Conservation (phyloP, 345 rosid species). For the Pistacia atlantica region DNA sequence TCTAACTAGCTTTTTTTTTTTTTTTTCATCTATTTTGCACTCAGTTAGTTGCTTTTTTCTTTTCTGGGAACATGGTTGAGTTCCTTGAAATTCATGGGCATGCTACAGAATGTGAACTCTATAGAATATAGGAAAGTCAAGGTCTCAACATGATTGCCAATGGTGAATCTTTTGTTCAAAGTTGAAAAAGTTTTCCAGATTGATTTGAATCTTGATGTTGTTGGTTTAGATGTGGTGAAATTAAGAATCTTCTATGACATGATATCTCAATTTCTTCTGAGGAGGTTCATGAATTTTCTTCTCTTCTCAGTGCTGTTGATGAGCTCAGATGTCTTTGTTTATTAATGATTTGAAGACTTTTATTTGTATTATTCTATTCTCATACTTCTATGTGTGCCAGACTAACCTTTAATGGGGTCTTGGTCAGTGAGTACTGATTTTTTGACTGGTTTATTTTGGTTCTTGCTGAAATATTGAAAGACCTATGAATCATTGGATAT, state of each 20-base stretch:
- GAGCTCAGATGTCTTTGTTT: neutral
- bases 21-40: neutral
- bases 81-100: neutral
- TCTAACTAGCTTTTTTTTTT: constrained; percentile 1
- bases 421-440: neutral
- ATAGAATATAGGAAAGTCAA: neutral
- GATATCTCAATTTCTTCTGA: neutral
- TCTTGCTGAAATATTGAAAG: neutral
- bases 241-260: neutral
- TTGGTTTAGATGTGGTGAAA: neutral
- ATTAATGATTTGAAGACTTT: too few species aligned
- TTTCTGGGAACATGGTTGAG: neutral
- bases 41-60: neutral
- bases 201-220: neutral
- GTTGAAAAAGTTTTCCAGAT: neutral
- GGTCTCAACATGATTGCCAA: neutral
- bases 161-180: neutral
- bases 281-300: neutral
- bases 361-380: too few species aligned
- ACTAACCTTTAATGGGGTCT: neutral
- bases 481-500: neutral
- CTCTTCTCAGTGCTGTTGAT: neutral
- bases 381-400: neutral
- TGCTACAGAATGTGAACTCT: neutral
- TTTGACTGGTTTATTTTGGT: neutral